Evolutionary conservation across 169 alveolate genomes (phyloP).

Genomic region (Eimeria zaria): DNA sequence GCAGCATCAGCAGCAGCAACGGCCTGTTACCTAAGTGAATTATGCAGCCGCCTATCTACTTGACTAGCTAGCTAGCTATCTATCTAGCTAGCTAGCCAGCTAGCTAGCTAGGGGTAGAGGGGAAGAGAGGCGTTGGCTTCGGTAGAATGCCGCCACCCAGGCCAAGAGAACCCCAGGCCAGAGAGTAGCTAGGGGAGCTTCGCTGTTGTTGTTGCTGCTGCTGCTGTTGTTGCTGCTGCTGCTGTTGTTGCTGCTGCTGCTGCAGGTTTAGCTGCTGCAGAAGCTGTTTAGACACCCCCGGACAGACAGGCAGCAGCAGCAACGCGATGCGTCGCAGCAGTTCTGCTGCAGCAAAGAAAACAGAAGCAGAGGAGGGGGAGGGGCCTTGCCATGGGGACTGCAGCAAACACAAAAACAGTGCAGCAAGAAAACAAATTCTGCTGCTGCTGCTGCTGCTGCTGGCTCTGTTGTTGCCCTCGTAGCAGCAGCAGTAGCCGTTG

Average conservation of each 20-base stretch:
- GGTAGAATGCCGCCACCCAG: slow-evolving; percentile 6
- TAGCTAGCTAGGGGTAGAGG: not conserved
- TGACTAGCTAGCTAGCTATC: not conserved
- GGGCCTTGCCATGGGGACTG: not conserved
- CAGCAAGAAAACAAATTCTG: not conserved
- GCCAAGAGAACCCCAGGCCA: not conserved
- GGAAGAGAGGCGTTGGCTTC: not conserved
- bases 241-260: slow-evolving; percentile 31
- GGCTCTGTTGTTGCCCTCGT: no score
- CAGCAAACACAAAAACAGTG: slow-evolving; percentile 11
- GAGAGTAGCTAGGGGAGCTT: not conserved
- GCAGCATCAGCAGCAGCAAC: no score
- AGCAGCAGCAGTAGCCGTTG: not conserved
- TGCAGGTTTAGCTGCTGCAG: slow-evolving; percentile 13
- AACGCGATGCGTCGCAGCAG: slow-evolving; percentile 15
- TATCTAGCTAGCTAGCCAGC: slow-evolving; percentile 14
- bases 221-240: no score
- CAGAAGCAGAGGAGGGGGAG: not conserved
- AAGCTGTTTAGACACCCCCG: not conserved
- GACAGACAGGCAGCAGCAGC: slow-evolving; percentile 28
- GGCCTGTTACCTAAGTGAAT: no score
- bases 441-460: not conserved
- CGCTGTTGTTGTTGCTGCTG: no score
- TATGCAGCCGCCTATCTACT: no score
- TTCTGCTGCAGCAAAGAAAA: not conserved